phyloP scores from a whole-genome alignment of 2,329 filamentous ascomycete genomes.

The Beauveria asiatica region DNA sequence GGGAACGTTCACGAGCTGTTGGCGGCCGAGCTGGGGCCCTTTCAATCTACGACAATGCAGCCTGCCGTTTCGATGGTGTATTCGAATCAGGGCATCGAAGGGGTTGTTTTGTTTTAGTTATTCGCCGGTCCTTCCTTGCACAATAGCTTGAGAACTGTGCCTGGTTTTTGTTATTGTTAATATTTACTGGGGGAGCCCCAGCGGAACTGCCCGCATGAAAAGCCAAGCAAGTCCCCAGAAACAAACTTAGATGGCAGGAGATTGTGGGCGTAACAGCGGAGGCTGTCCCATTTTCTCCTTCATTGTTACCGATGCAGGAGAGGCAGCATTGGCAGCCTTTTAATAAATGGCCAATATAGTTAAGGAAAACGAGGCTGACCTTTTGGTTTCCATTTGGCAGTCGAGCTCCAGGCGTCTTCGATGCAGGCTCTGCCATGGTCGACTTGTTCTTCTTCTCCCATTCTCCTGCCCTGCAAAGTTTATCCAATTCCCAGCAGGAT shows the following conservation, averaged over 20 bases:
- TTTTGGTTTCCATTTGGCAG: neutral
- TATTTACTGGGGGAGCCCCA: neutral
- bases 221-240: neutral
- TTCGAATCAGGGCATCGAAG: neutral
- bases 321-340: neutral
- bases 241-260: neutral
- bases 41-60: neutral
- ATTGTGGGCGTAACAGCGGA: neutral
- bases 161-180: neutral
- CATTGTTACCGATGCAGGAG: neutral
- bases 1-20: neutral
- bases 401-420: neutral
- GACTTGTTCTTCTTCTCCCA: neutral
- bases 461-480: neutral
- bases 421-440: neutral
- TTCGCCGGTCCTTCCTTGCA: neutral
- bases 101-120: neutral
- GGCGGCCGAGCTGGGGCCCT: too few species aligned
- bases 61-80: neutral
- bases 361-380: neutral
- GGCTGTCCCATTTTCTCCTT: neutral
- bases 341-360: neutral
- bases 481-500: neutral
- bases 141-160: neutral
- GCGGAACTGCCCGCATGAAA: neutral